Conservation (phyloP, 768 basidiomycete genomes). For the Tylopilus intermedius region DNA sequence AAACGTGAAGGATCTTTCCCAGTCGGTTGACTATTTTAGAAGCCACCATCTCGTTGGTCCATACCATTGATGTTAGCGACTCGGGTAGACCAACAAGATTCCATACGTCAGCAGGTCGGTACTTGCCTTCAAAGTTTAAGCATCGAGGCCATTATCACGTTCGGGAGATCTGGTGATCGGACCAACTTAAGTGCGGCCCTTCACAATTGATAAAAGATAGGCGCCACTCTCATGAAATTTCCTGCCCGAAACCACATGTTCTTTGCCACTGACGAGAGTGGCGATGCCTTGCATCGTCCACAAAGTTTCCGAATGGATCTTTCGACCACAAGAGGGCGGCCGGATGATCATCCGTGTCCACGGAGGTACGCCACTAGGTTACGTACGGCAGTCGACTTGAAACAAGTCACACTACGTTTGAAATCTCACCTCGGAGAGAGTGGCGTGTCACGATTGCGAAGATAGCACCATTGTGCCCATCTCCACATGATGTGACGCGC, state of each 20-base stretch:
- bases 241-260: constrained; percentile 24
- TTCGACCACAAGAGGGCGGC: background rate
- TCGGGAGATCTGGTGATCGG: constrained; percentile 3
- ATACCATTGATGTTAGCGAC: background rate
- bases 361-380: constrained; percentile 19
- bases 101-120: constrained; percentile 2
- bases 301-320: constrained; percentile 7
- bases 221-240: constrained; percentile 16
- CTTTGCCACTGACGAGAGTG: constrained; percentile 16
- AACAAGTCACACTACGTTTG: constrained; percentile 3
- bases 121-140: constrained; percentile 8
- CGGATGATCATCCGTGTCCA: constrained; percentile 6
- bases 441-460: constrained; percentile 9
- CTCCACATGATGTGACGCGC: constrained; percentile 11
- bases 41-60: background rate
- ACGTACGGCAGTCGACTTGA: constrained; percentile 13
- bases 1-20: background rate
- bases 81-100: background rate
- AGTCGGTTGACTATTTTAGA: background rate
- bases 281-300: constrained; percentile 4
- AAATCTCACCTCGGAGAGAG: background rate
- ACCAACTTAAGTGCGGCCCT: background rate
- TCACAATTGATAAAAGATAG: constrained; percentile 4
- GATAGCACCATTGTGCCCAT: background rate
- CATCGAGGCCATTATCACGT: constrained; percentile 9